Base-by-base conservation (phyloP, 257 asterid genomes). In the Gynochthodes officinalis region DNA sequence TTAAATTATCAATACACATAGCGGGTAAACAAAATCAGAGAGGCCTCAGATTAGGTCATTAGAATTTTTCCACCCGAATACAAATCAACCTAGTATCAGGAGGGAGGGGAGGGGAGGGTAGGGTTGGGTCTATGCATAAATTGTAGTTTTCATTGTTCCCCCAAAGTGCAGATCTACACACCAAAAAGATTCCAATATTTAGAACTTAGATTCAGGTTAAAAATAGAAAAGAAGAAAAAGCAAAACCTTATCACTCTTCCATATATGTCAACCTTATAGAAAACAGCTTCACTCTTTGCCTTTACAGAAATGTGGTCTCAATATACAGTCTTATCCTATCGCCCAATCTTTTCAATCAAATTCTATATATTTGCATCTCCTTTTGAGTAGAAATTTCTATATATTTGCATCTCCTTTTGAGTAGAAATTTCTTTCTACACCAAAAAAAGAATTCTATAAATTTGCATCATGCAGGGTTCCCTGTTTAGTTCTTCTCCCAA, bases 1-100 rank as follows among this genome's bases (percentile, higher is more conserved):
- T 33, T 9, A 46, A 46, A 13, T 33, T 60, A 33, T 12, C 33
- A 6, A 21, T 40, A 46, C 12, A 49, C 62, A 33, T 57, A 23
- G 10, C 57, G 4, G 23, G 8, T 18, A 54, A 72, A 43, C 57
- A 5, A 35, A 59, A 9, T 5, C 21, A n/a, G 5, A 60, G 25
- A 61, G 53, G 70, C 43, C 23, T 32, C n/a, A 59, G 28, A 28
- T 59, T 7, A 59, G 42, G 65, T 59, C 65, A 30, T n/a, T 59
- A 18, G 7, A 6, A 59, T 23, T 59, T 58, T 58, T 59, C n/a
- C 42, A 59, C 18, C 32, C 28, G 37, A 58, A 27, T 58, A 9
- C 37, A 58, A 10, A 27, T 58, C 19, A 58, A 27, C 39, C 64
- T 58, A 25, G 33, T 3, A 55, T 53, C 28, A 53, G 11, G n/a